Evolutionary conservation across 2,329 filamentous ascomycete genomes (phyloP).

Genomic region (Leptoxyphium fumago): DNA sequence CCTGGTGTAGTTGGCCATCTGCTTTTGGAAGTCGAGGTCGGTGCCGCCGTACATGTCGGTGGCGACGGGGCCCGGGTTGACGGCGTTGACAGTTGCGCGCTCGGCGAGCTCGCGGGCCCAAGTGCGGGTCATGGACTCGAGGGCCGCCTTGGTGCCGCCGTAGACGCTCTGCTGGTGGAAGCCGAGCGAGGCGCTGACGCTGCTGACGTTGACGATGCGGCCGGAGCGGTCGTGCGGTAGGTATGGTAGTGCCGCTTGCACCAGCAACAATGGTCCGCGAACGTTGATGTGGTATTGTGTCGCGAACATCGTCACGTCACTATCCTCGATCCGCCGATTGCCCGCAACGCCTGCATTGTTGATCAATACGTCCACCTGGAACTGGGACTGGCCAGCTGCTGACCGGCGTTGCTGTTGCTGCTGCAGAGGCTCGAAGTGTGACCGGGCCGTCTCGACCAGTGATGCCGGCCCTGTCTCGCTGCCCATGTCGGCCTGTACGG

Average conservation of each 20-base stretch:
- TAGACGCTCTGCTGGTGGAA: constrained; percentile 47
- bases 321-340: constrained; percentile 51
- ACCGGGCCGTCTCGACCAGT: constrained; percentile 44
- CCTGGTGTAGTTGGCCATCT: constrained; percentile 46
- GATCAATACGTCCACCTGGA: constrained; percentile 69
- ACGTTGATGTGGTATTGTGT: constrained; percentile 68
- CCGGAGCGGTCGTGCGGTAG: constrained; percentile 54
- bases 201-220: constrained; percentile 47
- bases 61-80: constrained; percentile 52
- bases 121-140: constrained; percentile 55
- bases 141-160: constrained; percentile 50
- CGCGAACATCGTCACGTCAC: constrained; percentile 51
- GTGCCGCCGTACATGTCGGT: constrained; percentile 47
- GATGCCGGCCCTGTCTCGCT: constrained; percentile 44
- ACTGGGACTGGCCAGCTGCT: constrained; percentile 36
- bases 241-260: constrained; percentile 56
- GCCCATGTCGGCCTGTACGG: constrained; percentile 59
- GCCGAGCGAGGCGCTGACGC: constrained; percentile 42
- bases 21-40: constrained; percentile 41
- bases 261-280: constrained; percentile 61
- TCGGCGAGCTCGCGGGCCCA: constrained; percentile 51
- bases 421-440: constrained; percentile 32
- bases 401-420: too few relatives aligned
- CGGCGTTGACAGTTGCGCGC: constrained; percentile 47
- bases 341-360: constrained; percentile 65